These are phyloP conservation scores for Phaeodactylum tricornutum DNA, from an alignment of 108 stramenopile species.

Conservation along the genomic window DNA sequence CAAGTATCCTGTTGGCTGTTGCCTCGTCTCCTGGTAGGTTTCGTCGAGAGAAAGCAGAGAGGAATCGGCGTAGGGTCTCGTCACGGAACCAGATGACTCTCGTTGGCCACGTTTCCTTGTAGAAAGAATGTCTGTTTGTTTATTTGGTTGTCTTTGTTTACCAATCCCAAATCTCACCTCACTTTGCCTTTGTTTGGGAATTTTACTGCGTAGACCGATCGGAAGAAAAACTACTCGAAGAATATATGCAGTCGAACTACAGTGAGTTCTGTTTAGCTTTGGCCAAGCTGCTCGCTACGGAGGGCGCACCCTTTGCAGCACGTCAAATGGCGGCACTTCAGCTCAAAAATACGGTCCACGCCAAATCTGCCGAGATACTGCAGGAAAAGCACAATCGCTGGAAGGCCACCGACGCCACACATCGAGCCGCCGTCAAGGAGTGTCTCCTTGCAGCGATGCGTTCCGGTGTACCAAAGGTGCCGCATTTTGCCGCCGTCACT, in stretches of 20 bases:
- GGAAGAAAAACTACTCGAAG: conserved; percentile 20
- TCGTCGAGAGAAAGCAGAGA: too few species aligned
- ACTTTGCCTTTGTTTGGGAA: too few species aligned
- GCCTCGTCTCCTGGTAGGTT: too few species aligned
- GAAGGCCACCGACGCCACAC: conserved; percentile 40
- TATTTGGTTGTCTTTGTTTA: neutral
- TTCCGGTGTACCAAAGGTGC: conserved; percentile 31
- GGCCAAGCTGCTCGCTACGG: conserved; percentile 49
- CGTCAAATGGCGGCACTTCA: conserved; percentile 77
- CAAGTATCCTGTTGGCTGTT: too few species aligned
- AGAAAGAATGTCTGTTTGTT: neutral
- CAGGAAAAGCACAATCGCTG: conserved; percentile 50
- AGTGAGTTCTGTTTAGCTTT: conserved; percentile 31
- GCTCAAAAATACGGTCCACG: conserved; percentile 78
- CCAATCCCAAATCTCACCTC: neutral
- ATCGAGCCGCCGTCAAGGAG: conserved; percentile 48
- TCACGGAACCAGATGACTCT: too few species aligned
- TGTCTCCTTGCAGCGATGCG: conserved; percentile 49
- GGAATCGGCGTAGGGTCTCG: too few species aligned
- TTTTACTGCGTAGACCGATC: too few species aligned
- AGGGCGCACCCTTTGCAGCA: conserved; percentile 41
- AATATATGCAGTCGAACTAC: conserved; percentile 21
- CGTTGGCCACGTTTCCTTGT: too few species aligned
- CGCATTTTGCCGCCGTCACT: conserved; percentile 76
- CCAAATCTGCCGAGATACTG: conserved; percentile 45